A percentile compares a stretch with the other conserved stretches of the same genome.
Conservation (phyloP, 345 rosid genomes). For the Eucalyptus fibrosa region DNA sequence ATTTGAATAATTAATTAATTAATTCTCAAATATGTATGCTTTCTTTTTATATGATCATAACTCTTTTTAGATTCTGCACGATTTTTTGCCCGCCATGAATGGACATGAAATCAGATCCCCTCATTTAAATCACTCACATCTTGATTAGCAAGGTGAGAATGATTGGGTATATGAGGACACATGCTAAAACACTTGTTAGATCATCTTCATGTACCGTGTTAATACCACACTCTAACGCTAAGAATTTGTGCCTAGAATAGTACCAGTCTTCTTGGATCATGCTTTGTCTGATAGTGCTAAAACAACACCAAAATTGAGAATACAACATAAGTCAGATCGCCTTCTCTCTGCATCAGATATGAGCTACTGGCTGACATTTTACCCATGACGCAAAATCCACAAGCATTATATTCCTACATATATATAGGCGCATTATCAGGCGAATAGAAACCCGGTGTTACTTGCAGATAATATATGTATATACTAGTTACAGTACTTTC, state of each 20-base stretch:
- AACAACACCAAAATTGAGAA: not conserved
- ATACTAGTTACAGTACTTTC: not conserved
- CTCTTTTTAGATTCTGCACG: not conserved
- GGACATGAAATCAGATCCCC: not conserved
- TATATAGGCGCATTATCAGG: not conserved
- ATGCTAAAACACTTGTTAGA: not conserved
- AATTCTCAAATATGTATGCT: not conserved
- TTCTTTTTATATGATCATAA: not conserved
- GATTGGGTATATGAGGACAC: not conserved
- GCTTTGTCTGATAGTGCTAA: not conserved
- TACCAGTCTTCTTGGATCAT: not conserved
- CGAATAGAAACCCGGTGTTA: not conserved
- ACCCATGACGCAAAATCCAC: not conserved
- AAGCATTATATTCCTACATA: not conserved
- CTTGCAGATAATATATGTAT: not conserved
- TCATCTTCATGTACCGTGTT: not conserved
- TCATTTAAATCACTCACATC: not conserved
- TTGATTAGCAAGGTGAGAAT: not conserved
- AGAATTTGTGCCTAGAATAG: not conserved
- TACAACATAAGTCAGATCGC: not conserved
- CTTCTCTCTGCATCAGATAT: not conserved
- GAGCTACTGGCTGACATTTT: not conserved
- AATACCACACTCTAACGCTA: not conserved
- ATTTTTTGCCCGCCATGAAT: slow-evolving; percentile 3
- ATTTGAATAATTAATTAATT: not conserved